These are phyloP conservation scores for Exserohilum turcica DNA, from an alignment of 2,329 filamentous ascomycete genomes.

Conservation along the genomic window DNA sequence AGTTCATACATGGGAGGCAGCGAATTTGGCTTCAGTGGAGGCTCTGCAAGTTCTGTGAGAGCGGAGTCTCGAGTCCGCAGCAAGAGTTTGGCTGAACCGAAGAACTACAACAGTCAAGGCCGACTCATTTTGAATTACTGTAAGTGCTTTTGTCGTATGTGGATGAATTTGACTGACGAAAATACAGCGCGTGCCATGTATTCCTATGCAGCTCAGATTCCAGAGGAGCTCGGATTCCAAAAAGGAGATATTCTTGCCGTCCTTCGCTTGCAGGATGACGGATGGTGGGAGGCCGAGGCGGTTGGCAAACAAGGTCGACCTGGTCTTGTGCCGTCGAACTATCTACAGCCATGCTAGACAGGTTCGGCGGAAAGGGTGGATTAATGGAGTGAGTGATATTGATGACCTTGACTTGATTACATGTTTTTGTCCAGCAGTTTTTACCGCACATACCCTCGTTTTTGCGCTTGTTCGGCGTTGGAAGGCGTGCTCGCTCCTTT, in stretches of 20 bases:
- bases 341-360: conserved; percentile 62
- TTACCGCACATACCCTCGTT: conserved; percentile 11
- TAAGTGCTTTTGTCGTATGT: conserved; percentile 59
- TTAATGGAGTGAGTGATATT: not conserved
- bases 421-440: not conserved
- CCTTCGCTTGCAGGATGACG: conserved; percentile 90
- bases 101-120: conserved; percentile 84
- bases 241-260: conserved; percentile 93
- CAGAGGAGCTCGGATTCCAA: conserved; percentile 87
- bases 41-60: conserved; percentile 32
- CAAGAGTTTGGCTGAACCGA: conserved; percentile 85
- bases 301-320: conserved; percentile 64
- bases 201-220: conserved; percentile 90
- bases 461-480: not conserved
- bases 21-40: conserved; percentile 34
- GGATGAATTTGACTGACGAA: not conserved
- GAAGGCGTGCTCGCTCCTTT: not conserved
- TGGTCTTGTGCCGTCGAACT: conserved; percentile 70
- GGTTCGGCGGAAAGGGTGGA: not conserved
- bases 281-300: conserved; percentile 99
- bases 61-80: conserved; percentile 62
- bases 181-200: conserved; percentile 84
- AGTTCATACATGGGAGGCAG: conserved; percentile 51
- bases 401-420: not conserved
- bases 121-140: conserved; percentile 90